Percentiles rank a stretch among this genome's conserved stretches.
Evolutionary conservation across 805 yeast species (phyloP).

Genomic region (Candida tallmaniae): DNA sequence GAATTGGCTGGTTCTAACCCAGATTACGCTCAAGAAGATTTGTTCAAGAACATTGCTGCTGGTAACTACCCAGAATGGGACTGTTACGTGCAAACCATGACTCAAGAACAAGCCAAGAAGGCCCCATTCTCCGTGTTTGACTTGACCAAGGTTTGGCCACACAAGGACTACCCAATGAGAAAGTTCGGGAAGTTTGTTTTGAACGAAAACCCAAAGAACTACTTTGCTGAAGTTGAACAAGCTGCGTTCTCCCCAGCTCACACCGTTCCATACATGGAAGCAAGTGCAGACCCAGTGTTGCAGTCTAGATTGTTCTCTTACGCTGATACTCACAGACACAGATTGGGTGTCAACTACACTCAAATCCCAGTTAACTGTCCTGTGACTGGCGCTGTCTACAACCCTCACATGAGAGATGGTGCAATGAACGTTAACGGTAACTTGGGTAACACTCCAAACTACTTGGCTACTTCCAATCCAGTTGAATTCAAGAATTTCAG

Average conservation of each 20-base stretch:
- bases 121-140: constrained; percentile 82
- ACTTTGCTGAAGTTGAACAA: constrained; percentile 66
- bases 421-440: constrained; percentile 58
- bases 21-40: constrained; percentile 75
- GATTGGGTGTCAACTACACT: constrained; percentile 70
- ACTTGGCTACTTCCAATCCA: constrained; percentile 55
- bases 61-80: constrained; percentile 86
- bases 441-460: constrained; percentile 74
- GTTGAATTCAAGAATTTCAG: constrained; percentile 42
- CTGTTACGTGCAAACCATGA: constrained; percentile 80
- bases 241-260: constrained; percentile 71
- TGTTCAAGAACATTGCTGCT: constrained; percentile 70
- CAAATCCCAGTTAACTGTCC: constrained; percentile 94
- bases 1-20: constrained; percentile 72
- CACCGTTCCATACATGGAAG: constrained; percentile 70
- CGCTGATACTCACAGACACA: constrained; percentile 72
- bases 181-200: constrained; percentile 75
- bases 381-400: constrained; percentile 38
- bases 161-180: constrained; percentile 78
- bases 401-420: constrained; percentile 83
- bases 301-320: constrained; percentile 74
- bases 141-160: constrained; percentile 92
- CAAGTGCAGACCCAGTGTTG: constrained; percentile 73
- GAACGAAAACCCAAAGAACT: constrained; percentile 81
- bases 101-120: constrained; percentile 70